Evolutionary conservation across 2,329 filamentous ascomycete genomes (phyloP).

Genomic region (Rugonectria rugulosa): DNA sequence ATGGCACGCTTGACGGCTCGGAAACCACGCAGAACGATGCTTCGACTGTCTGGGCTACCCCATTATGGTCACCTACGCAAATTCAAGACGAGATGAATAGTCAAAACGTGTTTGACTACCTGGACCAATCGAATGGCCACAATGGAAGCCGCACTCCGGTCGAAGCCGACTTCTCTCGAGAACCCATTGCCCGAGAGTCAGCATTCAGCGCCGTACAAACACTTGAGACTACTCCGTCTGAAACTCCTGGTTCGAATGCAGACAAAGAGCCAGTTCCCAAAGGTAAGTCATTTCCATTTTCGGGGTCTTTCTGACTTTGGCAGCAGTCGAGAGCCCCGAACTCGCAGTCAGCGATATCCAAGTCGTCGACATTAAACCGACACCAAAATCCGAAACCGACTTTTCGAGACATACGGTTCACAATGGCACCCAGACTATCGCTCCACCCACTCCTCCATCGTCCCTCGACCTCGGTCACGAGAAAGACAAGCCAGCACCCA

Average conservation of each 20-base stretch:
- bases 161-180: not conserved
- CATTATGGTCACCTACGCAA: not conserved
- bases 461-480: not conserved
- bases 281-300: no score
- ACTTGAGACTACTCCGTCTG: not conserved
- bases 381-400: not conserved
- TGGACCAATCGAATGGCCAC: not conserved
- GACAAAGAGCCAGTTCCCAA: no score
- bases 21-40: not conserved
- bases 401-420: not conserved
- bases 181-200: not conserved
- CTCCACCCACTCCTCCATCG: not conserved
- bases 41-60: not conserved
- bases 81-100: not conserved
- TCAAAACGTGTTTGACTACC: not conserved
- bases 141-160: not conserved
- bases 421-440: constrained; percentile 7
- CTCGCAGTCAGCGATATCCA: not conserved
- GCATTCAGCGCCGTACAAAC: not conserved
- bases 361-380: not conserved
- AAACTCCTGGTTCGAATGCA: no score
- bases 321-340: not conserved
- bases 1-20: not conserved
- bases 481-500: not conserved
- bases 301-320: not conserved